A percentile compares a stretch with the other conserved stretches of the same genome.
Conservation (phyloP, 163 green algal genomes). For the Prototheca wickerhamii region DNA sequence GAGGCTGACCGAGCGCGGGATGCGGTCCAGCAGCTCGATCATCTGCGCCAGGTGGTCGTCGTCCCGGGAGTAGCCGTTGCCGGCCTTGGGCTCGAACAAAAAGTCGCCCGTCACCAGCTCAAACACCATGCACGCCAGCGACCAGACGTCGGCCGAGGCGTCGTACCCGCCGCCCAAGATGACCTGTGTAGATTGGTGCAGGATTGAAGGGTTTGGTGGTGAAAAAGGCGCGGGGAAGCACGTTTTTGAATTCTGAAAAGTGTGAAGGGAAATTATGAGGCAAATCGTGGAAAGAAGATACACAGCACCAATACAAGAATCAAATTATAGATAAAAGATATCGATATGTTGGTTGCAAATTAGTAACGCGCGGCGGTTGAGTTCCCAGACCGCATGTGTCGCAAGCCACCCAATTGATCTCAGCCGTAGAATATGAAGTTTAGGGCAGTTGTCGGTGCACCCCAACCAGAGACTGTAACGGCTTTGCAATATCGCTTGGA, state of each 20-base stretch:
- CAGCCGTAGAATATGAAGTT: slow-evolving; percentile 40
- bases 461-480: no score
- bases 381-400: slow-evolving; percentile 23
- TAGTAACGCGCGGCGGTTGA: slow-evolving; percentile 5
- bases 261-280: background rate
- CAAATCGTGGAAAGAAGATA: no score
- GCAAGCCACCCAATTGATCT: slow-evolving; percentile 36
- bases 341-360: slow-evolving; percentile 19
- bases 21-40: slow-evolving; percentile 89
- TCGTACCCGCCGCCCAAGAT: slow-evolving; percentile 73
- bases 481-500: no score
- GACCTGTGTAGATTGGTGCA: slow-evolving; percentile 29
- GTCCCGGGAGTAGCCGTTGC: slow-evolving; percentile 63
- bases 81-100: slow-evolving; percentile 90
- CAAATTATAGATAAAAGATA: no score
- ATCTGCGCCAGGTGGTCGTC: slow-evolving; percentile 96
- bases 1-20: slow-evolving; percentile 64
- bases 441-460: no score
- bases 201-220: background rate
- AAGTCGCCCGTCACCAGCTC: slow-evolving; percentile 96
- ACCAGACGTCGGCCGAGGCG: slow-evolving; percentile 94
- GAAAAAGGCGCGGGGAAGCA: no score
- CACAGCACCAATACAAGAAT: no score
- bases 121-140: slow-evolving; percentile 92
- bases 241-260: no score